Base-by-base conservation (phyloP, 2,329 filamentous ascomycete genomes). In the Leptosphaerulina australis region DNA sequence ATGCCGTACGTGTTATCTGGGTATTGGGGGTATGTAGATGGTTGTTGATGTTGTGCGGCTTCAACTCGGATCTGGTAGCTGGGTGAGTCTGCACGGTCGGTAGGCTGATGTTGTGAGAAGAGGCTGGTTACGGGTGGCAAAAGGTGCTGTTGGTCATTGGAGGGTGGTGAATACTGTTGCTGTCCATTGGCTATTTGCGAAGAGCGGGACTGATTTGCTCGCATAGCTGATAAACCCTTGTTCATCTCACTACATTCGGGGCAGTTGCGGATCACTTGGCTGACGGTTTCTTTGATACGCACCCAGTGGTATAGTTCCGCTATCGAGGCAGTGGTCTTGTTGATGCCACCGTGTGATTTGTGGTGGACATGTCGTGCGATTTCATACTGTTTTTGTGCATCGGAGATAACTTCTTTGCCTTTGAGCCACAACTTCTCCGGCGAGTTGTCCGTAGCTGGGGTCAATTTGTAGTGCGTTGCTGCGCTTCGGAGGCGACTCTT, bases 291-390 rank as follows among this genome's bases (percentile, higher is more conserved):
- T 73, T 97, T 99, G 77, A 97, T 97, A 54, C 93, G 85, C 37
- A 95, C 92, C 94, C 94, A 99, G 75, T 97, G 94, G 70, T 93
- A 97, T 67, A 88, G 88, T 69, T 97, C 90, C 9, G 93, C 91
- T 65, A 99, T 96, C 15, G 86, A 88, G 15, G 93, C 92, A 1
- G 93, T 97, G 0, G 93, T 97, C 78, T 97, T 97, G 79, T 99
- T 99, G 79, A 97, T 97, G 41, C 94, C 94, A 5, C 88, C 91
- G 69, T 99, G 94, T 31, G 87, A 82, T 49, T 80, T 75, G 44
- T 85, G 79, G 74, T 99, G 94, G 28, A 92, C 82, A 50, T 82
- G 79, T 35, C 88, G 81, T 10, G 92, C 90, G 63, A 97, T 94
- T 53, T 94, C 90, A 72, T 95, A 95, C 77, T 99, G 94, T 59